Evolutionary conservation across 2,329 filamentous ascomycete genomes (phyloP).

Genomic region (Pestalotiopsis sp.): DNA sequence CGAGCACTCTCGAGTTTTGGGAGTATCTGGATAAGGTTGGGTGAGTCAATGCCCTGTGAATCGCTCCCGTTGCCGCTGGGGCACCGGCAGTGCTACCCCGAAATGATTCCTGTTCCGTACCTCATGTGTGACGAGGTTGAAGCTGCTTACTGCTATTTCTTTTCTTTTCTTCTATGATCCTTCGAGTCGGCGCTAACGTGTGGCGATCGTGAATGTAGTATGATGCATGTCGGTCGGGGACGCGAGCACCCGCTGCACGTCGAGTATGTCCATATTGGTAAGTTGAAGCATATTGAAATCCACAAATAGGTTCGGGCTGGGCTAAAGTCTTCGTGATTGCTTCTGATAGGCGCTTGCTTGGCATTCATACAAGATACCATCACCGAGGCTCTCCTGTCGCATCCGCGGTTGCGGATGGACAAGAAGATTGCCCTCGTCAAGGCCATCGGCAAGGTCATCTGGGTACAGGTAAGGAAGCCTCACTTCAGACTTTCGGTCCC

Average conservation of each 20-base stretch:
- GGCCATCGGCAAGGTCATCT: constrained; percentile 79
- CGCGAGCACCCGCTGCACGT: constrained; percentile 74
- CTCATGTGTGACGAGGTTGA: too few relatives aligned
- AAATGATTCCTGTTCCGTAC: too few relatives aligned
- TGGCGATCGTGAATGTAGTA: constrained; percentile 32
- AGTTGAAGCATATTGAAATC: not conserved
- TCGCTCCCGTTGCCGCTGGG: not conserved
- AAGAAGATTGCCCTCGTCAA: constrained; percentile 75
- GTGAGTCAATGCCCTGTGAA: constrained; percentile 40
- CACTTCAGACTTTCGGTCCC: not conserved
- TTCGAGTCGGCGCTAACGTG: too few relatives aligned
- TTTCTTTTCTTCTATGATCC: not conserved
- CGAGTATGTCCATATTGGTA: constrained; percentile 74
- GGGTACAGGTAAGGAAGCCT: constrained; percentile 62
- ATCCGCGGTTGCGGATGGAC: constrained; percentile 67
- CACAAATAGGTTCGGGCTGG: too few relatives aligned
- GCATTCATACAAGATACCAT: constrained; percentile 79
- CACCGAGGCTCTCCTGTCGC: constrained; percentile 73
- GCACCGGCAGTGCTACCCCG: not conserved
- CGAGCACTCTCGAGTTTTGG: constrained; percentile 78
- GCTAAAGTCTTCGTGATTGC: not conserved
- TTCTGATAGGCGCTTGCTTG: constrained; percentile 57
- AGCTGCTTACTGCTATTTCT: not conserved
- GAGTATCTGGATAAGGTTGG: constrained; percentile 84
- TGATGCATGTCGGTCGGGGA: constrained; percentile 82